Evolutionary conservation across 768 basidiomycete species (phyloP).

Genomic region (Mycena latifolia): DNA sequence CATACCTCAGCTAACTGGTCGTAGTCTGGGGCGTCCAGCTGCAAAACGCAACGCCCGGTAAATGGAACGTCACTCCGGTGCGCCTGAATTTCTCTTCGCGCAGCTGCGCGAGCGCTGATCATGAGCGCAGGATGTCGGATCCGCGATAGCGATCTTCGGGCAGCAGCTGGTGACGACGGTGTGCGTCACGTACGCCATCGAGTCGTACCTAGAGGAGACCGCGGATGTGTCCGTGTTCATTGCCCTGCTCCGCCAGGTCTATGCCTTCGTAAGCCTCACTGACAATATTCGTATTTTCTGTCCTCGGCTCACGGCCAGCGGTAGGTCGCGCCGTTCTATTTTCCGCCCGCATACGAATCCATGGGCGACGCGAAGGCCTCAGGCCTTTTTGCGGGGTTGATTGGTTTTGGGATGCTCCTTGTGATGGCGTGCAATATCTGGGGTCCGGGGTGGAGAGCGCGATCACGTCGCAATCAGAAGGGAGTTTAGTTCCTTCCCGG

Average conservation of each 20-base stretch:
- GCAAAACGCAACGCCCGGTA: not conserved
- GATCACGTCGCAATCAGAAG: no score
- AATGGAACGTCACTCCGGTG: slow-evolving; percentile 8
- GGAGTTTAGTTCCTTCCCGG: no score
- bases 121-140: slow-evolving; percentile 4
- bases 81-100: not conserved
- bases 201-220: not conserved
- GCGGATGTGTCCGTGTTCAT: not conserved
- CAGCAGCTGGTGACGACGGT: slow-evolving; percentile 8
- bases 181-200: slow-evolving; percentile 1
- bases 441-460: slow-evolving; percentile 17
- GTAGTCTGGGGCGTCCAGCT: slow-evolving; percentile 8
- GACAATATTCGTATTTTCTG: not conserved
- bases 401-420: not conserved
- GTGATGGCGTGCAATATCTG: not conserved
- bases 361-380: not conserved
- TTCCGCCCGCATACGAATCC: not conserved
- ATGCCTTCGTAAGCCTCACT: not conserved
- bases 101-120: no score
- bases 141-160: slow-evolving; percentile 1
- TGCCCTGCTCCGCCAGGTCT: not conserved
- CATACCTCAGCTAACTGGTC: no score
- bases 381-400: not conserved
- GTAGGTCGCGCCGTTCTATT: not conserved
- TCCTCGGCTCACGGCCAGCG: not conserved